Evolutionary conservation across 2,329 filamentous ascomycete species (phyloP), one percentile per base, ranked within the genome.

Genomic region (Zymoseptoria passerinii): DNA sequence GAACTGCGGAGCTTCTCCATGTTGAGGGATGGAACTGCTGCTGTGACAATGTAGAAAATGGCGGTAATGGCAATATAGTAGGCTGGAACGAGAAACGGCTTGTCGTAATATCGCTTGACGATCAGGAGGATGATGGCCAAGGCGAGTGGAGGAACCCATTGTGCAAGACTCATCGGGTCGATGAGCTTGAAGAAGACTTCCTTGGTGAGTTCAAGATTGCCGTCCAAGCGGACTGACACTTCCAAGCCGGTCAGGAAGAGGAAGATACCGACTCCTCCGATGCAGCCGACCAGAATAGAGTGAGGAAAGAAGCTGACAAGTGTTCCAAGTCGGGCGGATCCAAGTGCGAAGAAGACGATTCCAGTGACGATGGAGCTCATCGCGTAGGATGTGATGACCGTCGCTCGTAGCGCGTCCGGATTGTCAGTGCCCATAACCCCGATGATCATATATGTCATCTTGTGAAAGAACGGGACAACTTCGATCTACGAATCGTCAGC

Each of bases 381-480:
- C 0, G 92, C 88, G 71, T 95, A 99, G 0, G 94, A 85, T 1
- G 92, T 85, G 67, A 99, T 96, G 2, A 92, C 96, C 0, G 94
- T 99, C 28, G 94, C 92, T 63, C 96, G 88, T 52, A 99, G 87
- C 2, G 90, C 88, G 66, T 94, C 86, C 0, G 89, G 85, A 27
- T 94, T 85, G 19, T 92, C 85, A 62, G 88, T 83, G 16, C 92
- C 90, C 63, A 99, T 86, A 50, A 82, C 80, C 13, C 80, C 78
- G 64, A 94, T 85, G 70, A 97, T 96, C 28, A 88, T 92, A 63
- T 87, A 85, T 0, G 94, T 92, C 92, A 99, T 99, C 69, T 92
- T 95, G 76, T 99, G 94, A 72, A 99, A 97, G 76, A 99, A 99
- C 0, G 92, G 94, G 0, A 99, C 92, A 1, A 97, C 92, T 75